These are phyloP conservation scores for Globisporangium apiculatum DNA, from an alignment of 352 stramenopile genomes.

Conservation along the genomic window DNA sequence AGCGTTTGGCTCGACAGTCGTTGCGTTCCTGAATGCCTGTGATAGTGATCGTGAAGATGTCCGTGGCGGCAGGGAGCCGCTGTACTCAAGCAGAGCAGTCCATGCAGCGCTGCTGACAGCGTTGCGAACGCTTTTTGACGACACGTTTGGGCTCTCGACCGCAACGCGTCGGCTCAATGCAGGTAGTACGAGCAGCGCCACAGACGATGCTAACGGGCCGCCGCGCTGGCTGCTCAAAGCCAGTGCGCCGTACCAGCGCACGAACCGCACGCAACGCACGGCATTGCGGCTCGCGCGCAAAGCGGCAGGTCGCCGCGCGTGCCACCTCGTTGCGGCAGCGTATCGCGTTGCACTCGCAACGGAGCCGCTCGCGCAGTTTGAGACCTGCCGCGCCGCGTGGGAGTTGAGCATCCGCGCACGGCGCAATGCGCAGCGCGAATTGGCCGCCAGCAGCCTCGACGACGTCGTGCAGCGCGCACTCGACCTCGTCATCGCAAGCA, in stretches of 20 bases:
- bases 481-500: conserved; percentile 38
- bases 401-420: conserved; percentile 24
- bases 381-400: conserved; percentile 43
- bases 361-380: conserved; percentile 30
- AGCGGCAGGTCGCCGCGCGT: conserved; percentile 24
- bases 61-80: background rate
- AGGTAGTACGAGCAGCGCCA: background rate
- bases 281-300: conserved; percentile 29
- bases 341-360: conserved; percentile 27
- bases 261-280: conserved; percentile 45
- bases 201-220: conserved; percentile 13
- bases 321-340: conserved; percentile 39
- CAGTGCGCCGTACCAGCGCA: conserved; percentile 36
- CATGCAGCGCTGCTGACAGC: conserved; percentile 45
- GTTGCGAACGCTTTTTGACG: conserved; percentile 48
- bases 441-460: conserved; percentile 27
- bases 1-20: conserved; percentile 38
- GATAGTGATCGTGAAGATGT: background rate
- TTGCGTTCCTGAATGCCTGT: conserved; percentile 15
- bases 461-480: conserved; percentile 44
- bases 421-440: conserved; percentile 14
- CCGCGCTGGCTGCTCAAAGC: conserved; percentile 65
- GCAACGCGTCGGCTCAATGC: conserved; percentile 18
- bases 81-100: conserved; percentile 32
- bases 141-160: conserved; percentile 52